Evolutionary conservation across 768 basidiomycete species (phyloP), one percentile per base, ranked within the genome.

Genomic region (Auriscalpium microsporum): DNA sequence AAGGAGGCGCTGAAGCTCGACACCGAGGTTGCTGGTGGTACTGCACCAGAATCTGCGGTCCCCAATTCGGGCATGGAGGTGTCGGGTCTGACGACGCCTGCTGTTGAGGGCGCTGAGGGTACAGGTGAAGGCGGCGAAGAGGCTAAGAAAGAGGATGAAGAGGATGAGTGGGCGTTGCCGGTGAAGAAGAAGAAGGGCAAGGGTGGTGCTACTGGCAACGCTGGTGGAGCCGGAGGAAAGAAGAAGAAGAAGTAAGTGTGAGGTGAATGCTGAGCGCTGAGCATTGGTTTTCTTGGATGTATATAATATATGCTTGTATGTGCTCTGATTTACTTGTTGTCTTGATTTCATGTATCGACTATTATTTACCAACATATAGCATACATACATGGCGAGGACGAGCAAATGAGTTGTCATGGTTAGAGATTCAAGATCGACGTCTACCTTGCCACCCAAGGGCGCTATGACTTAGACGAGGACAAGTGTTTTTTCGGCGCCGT

Each of bases 101-200:
- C 35, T 37, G 61, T 34, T 6, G 40, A 10, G 11, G 56, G 36
- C 36, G 53, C 13, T 6, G 59, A 54, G 13, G 60, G 17, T 17
- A 40, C 11, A 8, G 54, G n/a, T 1, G 57, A 52, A 17, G 54
- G n/a, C 14, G 42, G 23, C 35, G 54, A 53, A 40, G 52, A 28
- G 5, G 34, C 1, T 17, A 35, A 1, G 9, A 53, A 54, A 11
- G 56, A 56, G 33, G 48, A 14, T 0, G 58, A 61, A 1, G 53
- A 52, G 4, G 53, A 48, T 0, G 53, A 53, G 58, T 34, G 8
- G 9, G 6, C 23, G 3, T 3, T 33, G 5, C n/a, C 48, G 7
- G 11, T 42, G 11, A 59, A 50, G 40, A 2, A 6, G 17, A 59
- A 59, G 59, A 62, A 62, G 58, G 56, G 53, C 42, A 59, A 59